Evolutionary conservation across 2,329 filamentous ascomycete species (phyloP).

Genomic region (Colletotrichum sp.): DNA sequence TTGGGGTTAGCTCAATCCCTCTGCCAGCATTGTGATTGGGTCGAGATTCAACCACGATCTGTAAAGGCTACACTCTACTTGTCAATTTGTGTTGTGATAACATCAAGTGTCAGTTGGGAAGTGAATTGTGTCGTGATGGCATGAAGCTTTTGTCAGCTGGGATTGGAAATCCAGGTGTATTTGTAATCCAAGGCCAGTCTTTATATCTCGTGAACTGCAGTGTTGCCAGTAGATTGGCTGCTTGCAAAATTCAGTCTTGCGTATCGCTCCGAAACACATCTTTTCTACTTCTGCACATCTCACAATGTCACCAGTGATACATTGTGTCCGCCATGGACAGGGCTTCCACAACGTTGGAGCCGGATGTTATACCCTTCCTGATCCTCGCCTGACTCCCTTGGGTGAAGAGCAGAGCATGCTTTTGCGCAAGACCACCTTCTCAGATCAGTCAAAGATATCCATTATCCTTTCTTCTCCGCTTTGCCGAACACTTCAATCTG

Average conservation of each 20-base stretch:
- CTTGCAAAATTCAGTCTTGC: fast-evolving
- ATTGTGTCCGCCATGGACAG: background rate
- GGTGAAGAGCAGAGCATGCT: background rate
- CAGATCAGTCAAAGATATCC: background rate
- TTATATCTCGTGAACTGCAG: background rate
- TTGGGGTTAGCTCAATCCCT: fast-evolving
- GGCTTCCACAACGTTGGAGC: background rate
- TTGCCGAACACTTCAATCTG: background rate
- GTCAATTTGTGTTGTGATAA: background rate
- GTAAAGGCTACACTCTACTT: background rate
- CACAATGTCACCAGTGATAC: background rate
- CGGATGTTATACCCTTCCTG: background rate
- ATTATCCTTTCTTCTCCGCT: background rate
- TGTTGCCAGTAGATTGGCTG: background rate
- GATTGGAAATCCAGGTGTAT: background rate
- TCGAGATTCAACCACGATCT: background rate
- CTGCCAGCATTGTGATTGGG: background rate
- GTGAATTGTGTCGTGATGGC: fast-evolving
- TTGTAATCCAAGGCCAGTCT: background rate
- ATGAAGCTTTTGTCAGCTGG: background rate
- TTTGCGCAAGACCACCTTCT: background rate
- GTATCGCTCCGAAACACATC: background rate
- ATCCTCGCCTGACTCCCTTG: background rate
- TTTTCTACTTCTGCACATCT: background rate
- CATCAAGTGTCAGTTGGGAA: background rate